A percentile compares a stretch with the other conserved stretches of the same genome.
These are phyloP conservation scores for Saturnispora diversa DNA, from an alignment of 805 yeast genomes.

Conservation along the genomic window DNA sequence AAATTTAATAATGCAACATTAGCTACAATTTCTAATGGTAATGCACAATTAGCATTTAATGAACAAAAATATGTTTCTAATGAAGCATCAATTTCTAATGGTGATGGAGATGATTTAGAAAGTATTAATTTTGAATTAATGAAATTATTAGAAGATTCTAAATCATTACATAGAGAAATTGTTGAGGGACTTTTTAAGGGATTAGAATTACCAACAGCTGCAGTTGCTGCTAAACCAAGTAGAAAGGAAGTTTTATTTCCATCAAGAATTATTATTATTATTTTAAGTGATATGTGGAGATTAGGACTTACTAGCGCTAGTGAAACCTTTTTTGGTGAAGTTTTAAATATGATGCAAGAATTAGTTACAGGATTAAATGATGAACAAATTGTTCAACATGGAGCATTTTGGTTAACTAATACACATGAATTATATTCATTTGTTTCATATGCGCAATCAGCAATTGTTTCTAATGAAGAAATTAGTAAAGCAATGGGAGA, in stretches of 20 bases:
- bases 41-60: conserved; percentile 14
- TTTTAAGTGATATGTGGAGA: conserved; percentile 97
- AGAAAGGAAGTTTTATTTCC: conserved; percentile 93
- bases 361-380: conserved; percentile 75
- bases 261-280: conserved; percentile 85
- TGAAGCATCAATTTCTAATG: conserved; percentile 15
- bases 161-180: conserved; percentile 69
- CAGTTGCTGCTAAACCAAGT: conserved; percentile 73
- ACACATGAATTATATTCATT: conserved; percentile 93
- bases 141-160: conserved; percentile 62
- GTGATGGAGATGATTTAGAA: conserved; percentile 40
- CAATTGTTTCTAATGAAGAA: conserved; percentile 79
- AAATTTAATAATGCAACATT: conserved; percentile 14
- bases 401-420: conserved; percentile 96
- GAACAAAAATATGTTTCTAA: conserved; percentile 8
- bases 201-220: conserved; percentile 76
- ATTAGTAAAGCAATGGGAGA: conserved; percentile 79
- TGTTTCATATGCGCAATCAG: conserved; percentile 86
- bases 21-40: conserved; percentile 12
- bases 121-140: conserved; percentile 71
- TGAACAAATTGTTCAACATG: conserved; percentile 80
- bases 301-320: conserved; percentile 87
- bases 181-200: conserved; percentile 81
- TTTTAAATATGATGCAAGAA: conserved; percentile 76
- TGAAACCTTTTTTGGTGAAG: conserved; percentile 85